phyloP scores from a whole-genome alignment of 177 flowering plant species.

The Vitis hybrid region DNA sequence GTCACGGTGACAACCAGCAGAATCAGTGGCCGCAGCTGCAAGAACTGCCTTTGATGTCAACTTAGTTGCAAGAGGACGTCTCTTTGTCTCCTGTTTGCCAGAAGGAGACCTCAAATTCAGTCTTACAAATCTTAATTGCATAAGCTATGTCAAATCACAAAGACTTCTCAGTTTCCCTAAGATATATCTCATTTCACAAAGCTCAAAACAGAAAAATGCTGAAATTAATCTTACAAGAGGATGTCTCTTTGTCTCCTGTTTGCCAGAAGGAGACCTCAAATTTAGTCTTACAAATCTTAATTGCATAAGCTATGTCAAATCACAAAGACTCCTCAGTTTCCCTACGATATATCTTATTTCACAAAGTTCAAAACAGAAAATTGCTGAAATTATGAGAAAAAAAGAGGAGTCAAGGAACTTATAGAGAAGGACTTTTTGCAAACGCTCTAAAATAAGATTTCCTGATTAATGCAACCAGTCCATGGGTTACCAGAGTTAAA shows the following conservation, averaged over 20 bases:
- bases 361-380: not conserved
- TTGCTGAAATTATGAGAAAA: too few species aligned
- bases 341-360: not conserved
- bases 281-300: not conserved
- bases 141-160: not conserved
- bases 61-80: constrained; percentile 55
- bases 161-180: not conserved
- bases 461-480: too few species aligned
- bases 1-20: constrained; percentile 97
- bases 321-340: not conserved
- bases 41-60: constrained; percentile 64
- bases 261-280: not conserved
- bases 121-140: not conserved
- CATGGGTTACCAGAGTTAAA: too few species aligned
- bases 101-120: not conserved
- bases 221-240: too few species aligned
- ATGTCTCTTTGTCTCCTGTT: constrained; percentile 72
- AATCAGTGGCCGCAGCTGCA: constrained; percentile 84
- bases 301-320: not conserved
- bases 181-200: not conserved
- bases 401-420: not conserved
- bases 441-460: too few species aligned
- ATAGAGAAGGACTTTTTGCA: not conserved
- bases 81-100: constrained; percentile 67
- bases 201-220: not conserved